phyloP scores from a whole-genome alignment of 2,329 filamentous ascomycete species.

The Fusarium guadeloupense region DNA sequence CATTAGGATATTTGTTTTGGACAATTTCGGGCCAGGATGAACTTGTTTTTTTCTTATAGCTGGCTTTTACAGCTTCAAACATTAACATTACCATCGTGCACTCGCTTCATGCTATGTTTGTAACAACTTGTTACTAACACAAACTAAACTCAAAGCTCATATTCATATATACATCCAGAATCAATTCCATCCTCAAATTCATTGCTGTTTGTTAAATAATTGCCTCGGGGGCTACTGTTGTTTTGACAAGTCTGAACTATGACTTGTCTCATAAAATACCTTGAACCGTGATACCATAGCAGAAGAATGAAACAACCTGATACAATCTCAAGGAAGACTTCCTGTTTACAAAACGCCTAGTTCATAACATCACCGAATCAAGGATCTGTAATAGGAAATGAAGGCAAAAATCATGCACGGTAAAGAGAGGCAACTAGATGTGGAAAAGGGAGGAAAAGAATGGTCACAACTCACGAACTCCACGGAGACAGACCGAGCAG shows the following conservation, averaged over 20 bases:
- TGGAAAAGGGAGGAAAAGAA: neutral
- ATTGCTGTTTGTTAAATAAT: neutral
- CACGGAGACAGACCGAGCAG: conserved; percentile 50
- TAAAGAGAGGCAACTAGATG: neutral
- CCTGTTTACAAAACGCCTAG: neutral
- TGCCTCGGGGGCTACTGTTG: neutral
- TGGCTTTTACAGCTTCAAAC: too few relatives aligned
- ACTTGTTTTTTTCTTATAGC: too few relatives aligned
- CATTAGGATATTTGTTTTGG: too few relatives aligned
- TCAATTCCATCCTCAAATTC: neutral
- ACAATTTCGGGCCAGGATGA: too few relatives aligned
- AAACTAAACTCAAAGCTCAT: neutral
- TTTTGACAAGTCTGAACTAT: neutral
- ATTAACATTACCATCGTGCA: too few relatives aligned
- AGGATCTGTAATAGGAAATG: neutral
- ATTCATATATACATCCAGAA: too few relatives aligned
- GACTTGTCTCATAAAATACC: neutral
- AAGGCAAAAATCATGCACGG: neutral
- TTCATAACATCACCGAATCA: too few relatives aligned
- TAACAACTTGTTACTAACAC: too few relatives aligned
- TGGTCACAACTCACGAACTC: neutral
- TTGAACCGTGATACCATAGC: neutral
- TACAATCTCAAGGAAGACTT: neutral
- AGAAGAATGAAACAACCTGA: neutral
- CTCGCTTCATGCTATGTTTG: too few relatives aligned